Conservation (phyloP, 2,329 filamentous ascomycete genomes). For the Arthrobotrys sphaeroides region DNA sequence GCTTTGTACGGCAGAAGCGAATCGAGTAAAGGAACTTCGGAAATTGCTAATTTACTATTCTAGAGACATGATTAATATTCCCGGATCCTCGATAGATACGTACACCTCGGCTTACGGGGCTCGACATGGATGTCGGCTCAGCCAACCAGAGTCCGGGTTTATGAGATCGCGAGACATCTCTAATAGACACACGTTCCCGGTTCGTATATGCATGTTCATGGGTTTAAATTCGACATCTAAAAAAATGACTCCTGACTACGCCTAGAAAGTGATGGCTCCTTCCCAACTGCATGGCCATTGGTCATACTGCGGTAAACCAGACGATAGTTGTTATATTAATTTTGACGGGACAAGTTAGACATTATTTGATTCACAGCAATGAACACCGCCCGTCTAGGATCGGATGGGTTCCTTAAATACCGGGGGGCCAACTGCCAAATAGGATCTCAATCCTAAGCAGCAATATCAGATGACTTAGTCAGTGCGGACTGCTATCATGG, state of each 20-base stretch:
- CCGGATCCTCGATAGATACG: too few species aligned
- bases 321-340: neutral
- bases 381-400: neutral
- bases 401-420: neutral
- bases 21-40: neutral
- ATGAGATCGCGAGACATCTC: too few species aligned
- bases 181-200: too few species aligned
- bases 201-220: too few species aligned
- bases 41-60: too few species aligned
- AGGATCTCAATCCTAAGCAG: neutral
- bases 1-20: conserved; percentile 19
- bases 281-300: neutral
- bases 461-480: neutral
- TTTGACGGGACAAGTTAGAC: neutral
- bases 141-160: too few species aligned
- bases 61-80: too few species aligned
- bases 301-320: neutral
- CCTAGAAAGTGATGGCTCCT: neutral
- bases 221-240: too few species aligned
- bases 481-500: too few species aligned
- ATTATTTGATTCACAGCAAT: neutral
- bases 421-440: neutral
- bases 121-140: too few species aligned
- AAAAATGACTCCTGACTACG: too few species aligned
- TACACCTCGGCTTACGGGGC: too few species aligned